Evolutionary conservation across 139 green algal genomes (phyloP).

Genomic region (Zygnema circumcarinatum): DNA sequence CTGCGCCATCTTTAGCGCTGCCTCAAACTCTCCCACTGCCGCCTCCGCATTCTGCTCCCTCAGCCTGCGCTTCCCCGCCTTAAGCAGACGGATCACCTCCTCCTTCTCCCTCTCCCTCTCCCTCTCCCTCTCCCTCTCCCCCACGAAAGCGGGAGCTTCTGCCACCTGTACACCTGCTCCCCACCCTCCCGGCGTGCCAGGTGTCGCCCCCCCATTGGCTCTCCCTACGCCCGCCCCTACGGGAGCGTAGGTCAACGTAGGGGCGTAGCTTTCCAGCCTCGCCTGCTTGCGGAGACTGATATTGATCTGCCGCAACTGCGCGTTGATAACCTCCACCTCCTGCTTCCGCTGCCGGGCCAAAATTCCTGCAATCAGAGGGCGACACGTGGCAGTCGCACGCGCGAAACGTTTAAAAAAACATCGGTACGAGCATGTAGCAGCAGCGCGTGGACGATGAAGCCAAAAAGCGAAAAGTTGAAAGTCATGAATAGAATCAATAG

Average conservation of each 20-base stretch:
- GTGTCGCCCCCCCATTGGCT: not conserved
- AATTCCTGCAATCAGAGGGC: slow-evolving; percentile 20
- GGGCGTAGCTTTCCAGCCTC: slow-evolving; percentile 54
- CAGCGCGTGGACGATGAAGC: not conserved
- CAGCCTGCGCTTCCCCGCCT: slow-evolving; percentile 41
- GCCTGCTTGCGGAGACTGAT: slow-evolving; percentile 50
- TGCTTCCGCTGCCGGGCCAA: slow-evolving; percentile 51
- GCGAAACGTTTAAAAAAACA: not conserved
- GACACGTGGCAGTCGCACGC: not conserved
- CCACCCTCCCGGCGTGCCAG: not conserved
- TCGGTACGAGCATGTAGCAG: not conserved
- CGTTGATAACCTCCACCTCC: slow-evolving; percentile 58
- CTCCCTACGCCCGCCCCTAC: not conserved
- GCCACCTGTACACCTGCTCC: not conserved
- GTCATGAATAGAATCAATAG: too few relatives aligned
- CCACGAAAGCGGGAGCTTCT: not conserved
- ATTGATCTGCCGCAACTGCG: slow-evolving; percentile 63
- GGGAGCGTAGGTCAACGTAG: slow-evolving; percentile 51
- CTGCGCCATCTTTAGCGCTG: slow-evolving; percentile 34
- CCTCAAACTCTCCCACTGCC: slow-evolving; percentile 48
- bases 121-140: not conserved
- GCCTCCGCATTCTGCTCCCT: slow-evolving; percentile 14
- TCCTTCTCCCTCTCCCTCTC: slow-evolving; percentile 27
- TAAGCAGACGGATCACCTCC: slow-evolving; percentile 26
- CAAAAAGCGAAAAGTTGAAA: not conserved